Base-by-base conservation (phyloP, 768 basidiomycete species). In the Russula sp. region DNA sequence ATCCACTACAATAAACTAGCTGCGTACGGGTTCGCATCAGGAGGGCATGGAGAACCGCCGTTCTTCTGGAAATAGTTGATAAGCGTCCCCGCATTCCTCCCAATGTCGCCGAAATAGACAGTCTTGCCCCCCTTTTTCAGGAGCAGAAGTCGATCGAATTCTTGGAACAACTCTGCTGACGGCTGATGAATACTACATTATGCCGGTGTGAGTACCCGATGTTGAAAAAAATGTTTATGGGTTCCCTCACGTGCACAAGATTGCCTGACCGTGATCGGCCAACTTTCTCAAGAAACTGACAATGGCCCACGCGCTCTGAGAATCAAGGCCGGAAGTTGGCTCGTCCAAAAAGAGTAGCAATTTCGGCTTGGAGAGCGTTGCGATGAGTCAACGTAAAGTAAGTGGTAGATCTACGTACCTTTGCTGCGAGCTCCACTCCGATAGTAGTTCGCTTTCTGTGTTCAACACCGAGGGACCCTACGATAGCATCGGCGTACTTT, bases 221-320 rank as follows among this genome's bases (percentile, higher is more conserved):
- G 34, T 7, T 7, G 18, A 58, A 4, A 47, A n/a, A n/a, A n/a
- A n/a, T n/a, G n/a, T n/a, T n/a, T n/a, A n/a, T n/a, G n/a, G n/a
- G n/a, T n/a, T n/a, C n/a, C n/a, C 84, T 54, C 67, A 85, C 78
- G 90, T 95, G 85, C 92, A 94, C n/a, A 95, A 76, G 66, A 95
- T 93, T 36, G 90, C 87, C 70, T 93, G 92, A 1, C 93, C 93
- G 63, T 81, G 83, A 61, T 88, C 81, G 8, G 91, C 90, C 35
- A 94, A 82, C 49, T 84, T 80, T 10, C 86, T 78, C 47, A 94
- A 75, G 75, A 94, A 90, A 2, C 78, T 74, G 56, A 91, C 75
- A 64, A 93, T 90, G 5, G 85, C 85, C 89, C 90, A 90, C 2
- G 91, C 90, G 57, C 85, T 88, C 72, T 92, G 90, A 3, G 90